Evolutionary conservation across 139 green algal genomes (phyloP), one percentile per base, ranked within the genome.

Genomic region (Chlamydomonas sp.): DNA sequence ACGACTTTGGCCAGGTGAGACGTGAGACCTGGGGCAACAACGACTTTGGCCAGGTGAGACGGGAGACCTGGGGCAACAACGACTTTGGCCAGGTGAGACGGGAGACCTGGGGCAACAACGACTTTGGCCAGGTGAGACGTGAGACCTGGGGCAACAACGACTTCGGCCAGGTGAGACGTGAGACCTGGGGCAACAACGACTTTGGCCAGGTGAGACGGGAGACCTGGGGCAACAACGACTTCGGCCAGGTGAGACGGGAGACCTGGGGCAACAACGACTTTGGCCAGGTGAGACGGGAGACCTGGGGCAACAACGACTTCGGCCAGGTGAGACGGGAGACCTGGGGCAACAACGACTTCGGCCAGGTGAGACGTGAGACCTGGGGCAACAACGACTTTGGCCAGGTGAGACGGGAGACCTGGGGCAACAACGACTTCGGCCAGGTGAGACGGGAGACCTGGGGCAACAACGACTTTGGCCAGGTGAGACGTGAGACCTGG

Each of bases 361-460:
- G 80, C 14, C 80, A 85, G 79, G 79, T 84, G 17, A 1, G 77
- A 60, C 1, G 0, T 6, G 20, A 60, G 5, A 5, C 78, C 0
- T 96, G 91, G 69, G 95, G 95, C 5, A 78, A 85, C 80, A 75
- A 85, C 80, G 80, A 85, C 67, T 85, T 85, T 57, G 80, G 80
- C 14, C 80, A 85, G 79, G 79, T 84, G 17, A 1, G 77, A 60
- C 1, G 0, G 0, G 20, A 60, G 5, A 5, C 78, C 0, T 96
- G 91, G 69, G 95, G 95, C 5, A 78, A 85, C 80, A 75, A 85
- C 80, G 80, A 85, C 67, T 85, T 85, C 17, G 80, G 80, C 14
- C 80, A 85, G 79, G 79, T 84, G 17, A 1, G 77, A 60, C 1
- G 0, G 0, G 20, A 60, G 5, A 5, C 78, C 0, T 96, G 91